These are phyloP conservation scores for Naganishia onofrii DNA, from an alignment of 768 basidiomycete genomes.

Conservation along the genomic window DNA sequence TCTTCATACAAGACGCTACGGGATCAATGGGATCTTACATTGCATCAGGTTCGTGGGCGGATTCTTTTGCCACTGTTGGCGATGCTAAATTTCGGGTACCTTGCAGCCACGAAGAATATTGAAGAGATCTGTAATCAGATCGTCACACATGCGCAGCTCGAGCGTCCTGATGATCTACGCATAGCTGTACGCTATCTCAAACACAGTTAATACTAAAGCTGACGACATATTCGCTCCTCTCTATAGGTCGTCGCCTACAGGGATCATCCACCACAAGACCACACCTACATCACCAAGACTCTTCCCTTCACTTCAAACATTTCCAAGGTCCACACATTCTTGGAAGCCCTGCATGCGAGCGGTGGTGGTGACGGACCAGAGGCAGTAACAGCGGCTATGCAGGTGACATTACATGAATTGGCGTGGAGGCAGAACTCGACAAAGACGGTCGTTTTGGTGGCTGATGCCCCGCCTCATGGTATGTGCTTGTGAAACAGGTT, in stretches of 20 bases:
- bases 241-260: conserved; percentile 80
- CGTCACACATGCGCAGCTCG: conserved; percentile 88
- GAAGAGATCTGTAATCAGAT: conserved; percentile 92
- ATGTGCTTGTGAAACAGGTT: conserved; percentile 19
- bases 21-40: conserved; percentile 57
- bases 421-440: conserved; percentile 83
- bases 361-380: conserved; percentile 77
- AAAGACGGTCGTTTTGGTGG: conserved; percentile 95
- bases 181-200: conserved; percentile 58
- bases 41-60: conserved; percentile 33
- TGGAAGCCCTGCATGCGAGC: conserved; percentile 35
- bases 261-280: conserved; percentile 96
- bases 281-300: conserved; percentile 87
- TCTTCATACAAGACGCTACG: conserved; percentile 93
- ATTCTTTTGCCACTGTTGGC: background rate
- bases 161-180: conserved; percentile 77
- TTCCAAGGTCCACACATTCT: conserved; percentile 53
- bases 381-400: conserved; percentile 89
- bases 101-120: conserved; percentile 93
- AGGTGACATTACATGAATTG: conserved; percentile 74
- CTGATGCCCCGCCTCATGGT: conserved; percentile 96
- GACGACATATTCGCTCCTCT: background rate
- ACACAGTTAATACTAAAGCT: too few species aligned
- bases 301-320: conserved; percentile 94
- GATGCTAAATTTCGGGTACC: conserved; percentile 67